Percentiles rank a stretch among this genome's conserved stretches.
phyloP scores from a whole-genome alignment of 2,329 filamentous ascomycete genomes.

The Magnaporthales sp. region DNA sequence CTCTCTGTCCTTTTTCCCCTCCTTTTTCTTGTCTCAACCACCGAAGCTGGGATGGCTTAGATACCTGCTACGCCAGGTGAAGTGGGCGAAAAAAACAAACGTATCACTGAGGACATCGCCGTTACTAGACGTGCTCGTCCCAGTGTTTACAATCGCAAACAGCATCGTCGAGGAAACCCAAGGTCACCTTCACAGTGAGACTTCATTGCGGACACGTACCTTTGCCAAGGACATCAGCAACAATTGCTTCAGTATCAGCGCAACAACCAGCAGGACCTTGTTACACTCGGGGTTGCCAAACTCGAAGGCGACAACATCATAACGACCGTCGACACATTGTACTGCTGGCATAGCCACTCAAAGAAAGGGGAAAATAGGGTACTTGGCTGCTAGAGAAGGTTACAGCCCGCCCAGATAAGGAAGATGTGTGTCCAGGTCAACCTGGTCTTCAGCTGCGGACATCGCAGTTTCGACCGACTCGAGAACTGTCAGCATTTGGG shows the following conservation, averaged over 20 bases:
- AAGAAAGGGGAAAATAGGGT: neutral
- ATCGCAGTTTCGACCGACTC: slow-evolving; percentile 16
- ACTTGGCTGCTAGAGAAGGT: neutral
- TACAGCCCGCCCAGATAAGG: neutral
- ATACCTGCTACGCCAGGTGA: neutral
- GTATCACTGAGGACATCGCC: slow-evolving; percentile 3
- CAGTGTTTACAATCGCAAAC: neutral
- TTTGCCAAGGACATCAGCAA: neutral
- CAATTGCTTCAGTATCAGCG: neutral
- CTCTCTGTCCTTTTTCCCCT: neutral
- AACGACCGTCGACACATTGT: neutral
- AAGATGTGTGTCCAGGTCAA: slow-evolving; percentile 18
- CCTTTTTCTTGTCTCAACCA: neutral
- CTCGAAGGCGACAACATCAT: neutral
- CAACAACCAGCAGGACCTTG: neutral
- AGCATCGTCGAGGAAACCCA: neutral
- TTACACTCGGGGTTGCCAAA: neutral
- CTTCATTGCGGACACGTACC: neutral
- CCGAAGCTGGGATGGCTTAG: neutral
- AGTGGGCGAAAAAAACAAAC: neutral
- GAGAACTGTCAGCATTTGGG: slow-evolving; percentile 16
- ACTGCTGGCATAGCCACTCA: neutral
- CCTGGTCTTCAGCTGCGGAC: slow-evolving; percentile 15
- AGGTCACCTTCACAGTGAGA: neutral
- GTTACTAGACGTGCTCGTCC: neutral